Conservation (phyloP, 2,329 filamentous ascomycete genomes). For the Sarocladiaceae sp. region DNA sequence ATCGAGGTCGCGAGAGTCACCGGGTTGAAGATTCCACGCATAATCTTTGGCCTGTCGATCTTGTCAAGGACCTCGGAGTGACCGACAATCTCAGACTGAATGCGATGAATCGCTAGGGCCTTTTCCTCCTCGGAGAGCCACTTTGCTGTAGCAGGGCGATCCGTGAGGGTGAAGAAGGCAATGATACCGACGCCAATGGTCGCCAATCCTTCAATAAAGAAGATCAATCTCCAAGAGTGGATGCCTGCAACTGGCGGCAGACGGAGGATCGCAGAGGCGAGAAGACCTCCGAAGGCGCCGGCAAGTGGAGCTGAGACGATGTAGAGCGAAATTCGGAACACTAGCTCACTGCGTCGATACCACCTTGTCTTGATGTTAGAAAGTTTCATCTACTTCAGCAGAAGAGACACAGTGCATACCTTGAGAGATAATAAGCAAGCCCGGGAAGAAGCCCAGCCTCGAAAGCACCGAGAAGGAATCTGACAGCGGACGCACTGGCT, state of each 20-base stretch:
- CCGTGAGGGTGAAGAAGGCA: slow-evolving; percentile 62
- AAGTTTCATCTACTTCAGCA: too few species aligned
- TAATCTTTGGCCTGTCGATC: slow-evolving; percentile 53
- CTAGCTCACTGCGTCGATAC: slow-evolving; percentile 66
- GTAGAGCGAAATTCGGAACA: slow-evolving; percentile 64
- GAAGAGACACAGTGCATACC: too few species aligned
- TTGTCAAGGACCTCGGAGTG: slow-evolving; percentile 60
- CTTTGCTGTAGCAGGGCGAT: slow-evolving; percentile 62
- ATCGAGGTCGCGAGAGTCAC: slow-evolving; percentile 42
- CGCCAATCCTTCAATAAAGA: slow-evolving; percentile 65
- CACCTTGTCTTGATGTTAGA: too few species aligned
- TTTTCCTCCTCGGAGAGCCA: slow-evolving; percentile 66
- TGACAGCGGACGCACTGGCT: slow-evolving; percentile 51
- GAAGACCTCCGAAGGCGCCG: slow-evolving; percentile 66
- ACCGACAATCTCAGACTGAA: slow-evolving; percentile 64
- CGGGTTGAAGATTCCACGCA: slow-evolving; percentile 60
- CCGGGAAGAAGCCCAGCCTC: slow-evolving; percentile 73
- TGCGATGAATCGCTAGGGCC: slow-evolving; percentile 58
- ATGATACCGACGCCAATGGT: slow-evolving; percentile 48
- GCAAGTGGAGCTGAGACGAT: slow-evolving; percentile 68
- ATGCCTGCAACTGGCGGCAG: slow-evolving; percentile 55
- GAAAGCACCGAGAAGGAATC: slow-evolving; percentile 64
- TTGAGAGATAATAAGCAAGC: slow-evolving; percentile 67
- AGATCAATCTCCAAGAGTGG: slow-evolving; percentile 65
- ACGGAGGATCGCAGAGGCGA: slow-evolving; percentile 60